Evolutionary conservation across 345 rosid species (phyloP).

Genomic region (Rhizophora apiculata): DNA sequence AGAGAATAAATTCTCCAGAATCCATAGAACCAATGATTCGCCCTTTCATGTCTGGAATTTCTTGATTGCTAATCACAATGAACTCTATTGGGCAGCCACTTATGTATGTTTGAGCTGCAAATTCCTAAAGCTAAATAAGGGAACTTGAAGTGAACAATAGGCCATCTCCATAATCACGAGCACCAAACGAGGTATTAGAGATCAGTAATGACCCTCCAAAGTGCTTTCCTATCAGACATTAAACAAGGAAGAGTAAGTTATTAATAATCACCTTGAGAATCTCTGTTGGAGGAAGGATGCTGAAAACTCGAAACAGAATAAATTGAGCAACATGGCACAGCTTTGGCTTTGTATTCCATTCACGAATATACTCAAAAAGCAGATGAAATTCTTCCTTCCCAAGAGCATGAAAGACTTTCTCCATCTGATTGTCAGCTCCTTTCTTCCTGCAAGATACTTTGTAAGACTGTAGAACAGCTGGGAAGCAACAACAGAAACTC

Average conservation of each 20-base stretch:
- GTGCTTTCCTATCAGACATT: neutral
- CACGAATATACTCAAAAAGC: constrained; percentile 79
- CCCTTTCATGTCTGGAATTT: too few species aligned
- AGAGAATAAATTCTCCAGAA: too few species aligned
- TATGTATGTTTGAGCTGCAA: too few species aligned
- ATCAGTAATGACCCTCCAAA: neutral
- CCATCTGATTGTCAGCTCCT: constrained; percentile 48
- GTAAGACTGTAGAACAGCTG: neutral
- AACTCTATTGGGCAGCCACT: too few species aligned
- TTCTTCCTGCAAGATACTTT: constrained; percentile 45
- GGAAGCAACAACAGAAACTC: neutral
- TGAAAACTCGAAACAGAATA: constrained; percentile 68
- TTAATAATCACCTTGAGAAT: constrained; percentile 62
- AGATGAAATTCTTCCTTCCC: constrained; percentile 56
- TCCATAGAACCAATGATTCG: too few species aligned
- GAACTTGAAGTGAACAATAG: neutral
- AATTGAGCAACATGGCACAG: constrained; percentile 83
- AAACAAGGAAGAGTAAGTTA: neutral
- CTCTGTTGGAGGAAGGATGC: constrained; percentile 67
- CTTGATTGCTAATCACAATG: too few species aligned
- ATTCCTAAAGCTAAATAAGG: too few species aligned
- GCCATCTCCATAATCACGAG: neutral
- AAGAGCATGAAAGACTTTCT: constrained; percentile 62
- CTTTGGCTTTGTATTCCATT: constrained; percentile 95
- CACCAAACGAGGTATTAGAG: neutral